Base-by-base conservation (phyloP, 306 rosid genomes). In the Cicer chorassanicum region DNA sequence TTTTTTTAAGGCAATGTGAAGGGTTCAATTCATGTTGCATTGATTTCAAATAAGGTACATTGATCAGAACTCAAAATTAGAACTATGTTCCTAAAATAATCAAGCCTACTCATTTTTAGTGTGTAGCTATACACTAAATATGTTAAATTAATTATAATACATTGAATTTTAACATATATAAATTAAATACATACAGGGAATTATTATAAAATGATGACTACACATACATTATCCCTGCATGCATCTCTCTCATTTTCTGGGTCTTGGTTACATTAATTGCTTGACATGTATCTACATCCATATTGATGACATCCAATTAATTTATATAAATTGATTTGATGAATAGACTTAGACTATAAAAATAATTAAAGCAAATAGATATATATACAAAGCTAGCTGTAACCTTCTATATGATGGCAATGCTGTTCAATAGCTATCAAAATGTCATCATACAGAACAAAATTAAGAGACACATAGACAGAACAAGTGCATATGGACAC, bases 251-350 rank as follows among this genome's bases (percentile, higher is more conserved):
- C 76, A 74, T 74, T 56, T 74, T 78, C 51, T 68, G 59, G 64
- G 74, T 10, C 24, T 64, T 42, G 76, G 81, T 78, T 75, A 84
- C 75, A 84, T 84, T 84, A 43, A 81, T 81, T 78, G 77, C 48
- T 44, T 51, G 75, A 54, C 64, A 70, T 45, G 68, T 42, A 79
- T 81, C 83, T 68, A 74, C 70, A 82, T 70, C 88, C 66, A 68
- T 21, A 70, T 78, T 57, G 57, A 79, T 74, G 71, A 56, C 70
- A 34, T 45, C 19, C 50, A 40, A 64, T 72, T 53, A 61, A 73
- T 72, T 65, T 18, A 59, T 21, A 65, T 10, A 56, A 40, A 8
- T 50, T 56, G 49, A 70, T 59, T 59, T 69, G 41, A 65, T 50
- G 72, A 63, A 43, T 48, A 67, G 72, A 48, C 67, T 13, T 45